Percentiles rank a stretch among this genome's conserved stretches.
These are phyloP conservation scores for Onygena corvina DNA, from an alignment of 2,329 filamentous ascomycete species.

Conservation along the genomic window DNA sequence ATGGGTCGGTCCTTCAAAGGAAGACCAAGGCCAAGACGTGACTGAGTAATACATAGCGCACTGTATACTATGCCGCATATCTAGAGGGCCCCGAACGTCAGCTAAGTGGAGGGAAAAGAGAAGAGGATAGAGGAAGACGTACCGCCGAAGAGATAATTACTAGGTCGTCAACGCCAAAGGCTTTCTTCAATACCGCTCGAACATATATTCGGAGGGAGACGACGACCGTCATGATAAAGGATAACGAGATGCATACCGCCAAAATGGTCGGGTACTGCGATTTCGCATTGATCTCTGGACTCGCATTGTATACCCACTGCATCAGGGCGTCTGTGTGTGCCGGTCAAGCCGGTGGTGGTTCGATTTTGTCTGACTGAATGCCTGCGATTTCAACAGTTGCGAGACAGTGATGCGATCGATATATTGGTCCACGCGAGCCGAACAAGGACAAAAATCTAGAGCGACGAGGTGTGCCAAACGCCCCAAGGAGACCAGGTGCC, in stretches of 20 bases:
- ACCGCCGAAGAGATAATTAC: slow-evolving; percentile 29
- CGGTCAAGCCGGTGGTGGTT: no score
- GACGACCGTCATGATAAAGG: slow-evolving; percentile 32
- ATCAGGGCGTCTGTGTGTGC: slow-evolving; percentile 25
- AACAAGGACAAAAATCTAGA: background rate
- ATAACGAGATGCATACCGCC: slow-evolving; percentile 38
- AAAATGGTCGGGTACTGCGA: slow-evolving; percentile 42
- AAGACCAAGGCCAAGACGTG: slow-evolving; percentile 43
- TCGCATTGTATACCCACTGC: slow-evolving; percentile 43
- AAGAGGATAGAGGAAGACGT: background rate
- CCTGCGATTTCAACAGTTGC: no score
- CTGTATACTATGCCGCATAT: slow-evolving; percentile 41
- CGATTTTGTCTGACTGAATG: no score
- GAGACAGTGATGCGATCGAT: no score
- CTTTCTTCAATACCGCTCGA: slow-evolving; percentile 29
- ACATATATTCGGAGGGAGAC: slow-evolving; percentile 37
- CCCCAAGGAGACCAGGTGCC: background rate
- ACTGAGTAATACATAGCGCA: slow-evolving; percentile 40
- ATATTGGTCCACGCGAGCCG: no score
- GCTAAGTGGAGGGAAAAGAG: background rate
- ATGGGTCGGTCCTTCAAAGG: slow-evolving; percentile 35
- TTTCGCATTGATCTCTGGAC: slow-evolving; percentile 35
- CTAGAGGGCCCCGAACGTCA: slow-evolving; percentile 24
- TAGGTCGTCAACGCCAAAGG: slow-evolving; percentile 40
- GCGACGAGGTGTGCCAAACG: background rate